Evolutionary conservation across 306 rosid species (phyloP).

Genomic region (Dalbergia oliveri): DNA sequence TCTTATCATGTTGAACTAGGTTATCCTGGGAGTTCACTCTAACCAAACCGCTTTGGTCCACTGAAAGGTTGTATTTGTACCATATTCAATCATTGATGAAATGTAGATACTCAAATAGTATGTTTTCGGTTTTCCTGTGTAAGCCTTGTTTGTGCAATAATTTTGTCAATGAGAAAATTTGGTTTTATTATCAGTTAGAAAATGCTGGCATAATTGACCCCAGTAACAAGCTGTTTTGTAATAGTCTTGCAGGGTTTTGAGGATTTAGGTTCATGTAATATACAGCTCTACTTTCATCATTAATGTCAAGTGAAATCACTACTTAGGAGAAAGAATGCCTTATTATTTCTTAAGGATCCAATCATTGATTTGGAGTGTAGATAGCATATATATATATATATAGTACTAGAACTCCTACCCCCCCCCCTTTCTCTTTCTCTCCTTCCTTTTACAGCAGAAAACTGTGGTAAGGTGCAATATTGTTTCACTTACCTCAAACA

Average conservation of each 20-base stretch:
- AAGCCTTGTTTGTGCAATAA: conserved; percentile 41
- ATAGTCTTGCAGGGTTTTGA: conserved; percentile 10
- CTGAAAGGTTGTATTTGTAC: conserved; percentile 43
- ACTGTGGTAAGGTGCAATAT: conserved; percentile 20
- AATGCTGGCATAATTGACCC: conserved; percentile 37
- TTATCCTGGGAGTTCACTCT: conserved; percentile 32
- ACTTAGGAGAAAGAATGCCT: neutral
- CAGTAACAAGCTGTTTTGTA: conserved; percentile 24
- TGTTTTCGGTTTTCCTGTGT: conserved; percentile 37
- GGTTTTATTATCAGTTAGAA: conserved; percentile 27
- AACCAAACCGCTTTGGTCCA: conserved; percentile 28
- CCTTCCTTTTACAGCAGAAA: conserved; percentile 21
- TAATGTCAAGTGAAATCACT: neutral
- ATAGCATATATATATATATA: conserved; percentile 12
- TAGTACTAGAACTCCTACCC: conserved; percentile 29
- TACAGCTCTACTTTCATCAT: neutral
- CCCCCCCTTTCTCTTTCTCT: neutral
- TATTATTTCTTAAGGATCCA: neutral
- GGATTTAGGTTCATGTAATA: neutral
- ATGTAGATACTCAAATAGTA: conserved; percentile 42
- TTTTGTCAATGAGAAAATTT: conserved; percentile 16
- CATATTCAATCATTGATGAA: conserved; percentile 46
- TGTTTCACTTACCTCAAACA: conserved; percentile 30
- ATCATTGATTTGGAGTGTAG: conserved; percentile 24
- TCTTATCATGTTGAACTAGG: neutral